Conservation (phyloP, 2,329 filamentous ascomycete species). For the Aspergillus quadrilineatus region DNA sequence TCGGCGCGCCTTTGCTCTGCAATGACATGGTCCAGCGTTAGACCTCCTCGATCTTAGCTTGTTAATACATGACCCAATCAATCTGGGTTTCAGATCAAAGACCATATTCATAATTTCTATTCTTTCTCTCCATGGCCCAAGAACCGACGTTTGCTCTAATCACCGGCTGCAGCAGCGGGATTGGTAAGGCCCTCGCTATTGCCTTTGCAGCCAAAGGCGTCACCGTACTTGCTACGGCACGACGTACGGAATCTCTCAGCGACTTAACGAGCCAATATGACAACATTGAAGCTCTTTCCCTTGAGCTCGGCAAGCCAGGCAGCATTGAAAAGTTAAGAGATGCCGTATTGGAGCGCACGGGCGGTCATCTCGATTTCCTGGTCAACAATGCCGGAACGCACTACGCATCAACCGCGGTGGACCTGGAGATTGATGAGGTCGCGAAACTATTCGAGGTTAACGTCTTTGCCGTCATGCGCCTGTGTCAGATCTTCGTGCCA, state of each 20-base stretch:
- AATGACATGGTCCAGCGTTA: too few species aligned
- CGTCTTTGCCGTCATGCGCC: conserved; percentile 15
- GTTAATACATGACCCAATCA: too few species aligned
- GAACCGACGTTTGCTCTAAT: conserved; percentile 22
- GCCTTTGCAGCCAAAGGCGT: conserved; percentile 3
- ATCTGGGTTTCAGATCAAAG: too few species aligned
- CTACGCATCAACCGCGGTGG: conserved; percentile 2
- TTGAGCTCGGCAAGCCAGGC: background rate
- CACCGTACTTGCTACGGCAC: conserved; percentile 3
- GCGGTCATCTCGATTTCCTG: conserved; percentile 13
- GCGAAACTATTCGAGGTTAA: conserved; percentile 4
- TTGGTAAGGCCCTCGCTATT: background rate
- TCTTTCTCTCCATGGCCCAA: too few species aligned
- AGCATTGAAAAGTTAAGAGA: background rate
- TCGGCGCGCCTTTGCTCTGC: too few species aligned
- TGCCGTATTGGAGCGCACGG: background rate
- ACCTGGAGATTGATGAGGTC: background rate
- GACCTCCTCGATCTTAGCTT: too few species aligned
- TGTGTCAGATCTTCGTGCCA: conserved; percentile 18
- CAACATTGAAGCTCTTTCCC: background rate
- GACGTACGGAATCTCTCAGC: background rate
- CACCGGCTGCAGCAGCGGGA: conserved; percentile 7
- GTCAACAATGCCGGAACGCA: conserved; percentile 16
- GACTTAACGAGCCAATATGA: background rate
- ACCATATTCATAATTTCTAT: too few species aligned